Base-by-base conservation (phyloP, 345 rosid species). In the Rhizophora mangle region DNA sequence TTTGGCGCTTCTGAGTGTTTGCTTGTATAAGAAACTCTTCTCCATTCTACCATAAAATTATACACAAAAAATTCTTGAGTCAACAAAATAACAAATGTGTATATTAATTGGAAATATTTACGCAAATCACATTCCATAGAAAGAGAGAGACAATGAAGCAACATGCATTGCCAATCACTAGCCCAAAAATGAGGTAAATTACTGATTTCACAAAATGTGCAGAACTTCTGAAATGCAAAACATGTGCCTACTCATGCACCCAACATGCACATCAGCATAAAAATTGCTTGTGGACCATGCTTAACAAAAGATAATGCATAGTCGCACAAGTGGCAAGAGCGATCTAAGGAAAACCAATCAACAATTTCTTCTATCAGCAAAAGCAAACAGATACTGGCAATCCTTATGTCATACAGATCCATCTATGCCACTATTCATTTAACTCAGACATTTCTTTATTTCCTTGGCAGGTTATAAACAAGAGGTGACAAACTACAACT, bases 21-120 rank as follows among this genome's bases (percentile, higher is more conserved):
- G 98, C 97, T 82, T 84, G 96, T 82, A 96, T 96, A 15, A 89
- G 88, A 79, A 90, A 96, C 73, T 87, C 98, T 60, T 88, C 96
- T 24, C 85, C 86, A 77, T 79, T 81, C 99, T 96, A 87, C 71
- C 55, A 72, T 62, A 62, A 75, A n/a, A 31, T 67, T 30, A 31
- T 16, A 79, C 68, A 68, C 52, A 39, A 18, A 62, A 72, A 65
- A 58, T 70, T 30, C 26, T 60, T 6, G 63, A 31, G 53, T 64
- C 39, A 61, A 60, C 47, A 21, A 20, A 63, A 16, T 39, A 11
- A 69, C 15, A 59, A 43, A 19, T 6, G 9, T 24, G 10, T 21
- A 5, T 49, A 46, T 26, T 52, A 60, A 39, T 15, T 15, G 63
- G 29, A 70, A 43, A 55, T 58, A 29, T 16, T 54, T 15, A 65